phyloP scores from a whole-genome alignment of 495 filamentous ascomycete genomes.

The Parachaetomium inaequale region DNA sequence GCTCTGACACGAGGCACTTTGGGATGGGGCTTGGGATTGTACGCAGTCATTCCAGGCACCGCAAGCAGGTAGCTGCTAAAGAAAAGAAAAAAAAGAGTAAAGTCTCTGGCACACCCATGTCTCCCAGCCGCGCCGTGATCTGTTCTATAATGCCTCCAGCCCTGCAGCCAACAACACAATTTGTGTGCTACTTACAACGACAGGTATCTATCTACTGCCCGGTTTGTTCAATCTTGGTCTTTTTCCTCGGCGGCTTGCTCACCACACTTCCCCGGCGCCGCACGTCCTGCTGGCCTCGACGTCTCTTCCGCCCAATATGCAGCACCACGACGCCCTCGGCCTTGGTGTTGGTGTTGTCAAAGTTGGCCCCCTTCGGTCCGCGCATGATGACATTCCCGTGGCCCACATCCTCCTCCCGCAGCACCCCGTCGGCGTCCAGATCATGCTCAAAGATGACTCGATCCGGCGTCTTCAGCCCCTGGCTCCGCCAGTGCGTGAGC shows the following conservation, averaged over 20 bases:
- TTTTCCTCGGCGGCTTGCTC: background rate
- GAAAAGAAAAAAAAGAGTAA: constrained; percentile 29
- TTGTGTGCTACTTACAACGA: too few relatives aligned
- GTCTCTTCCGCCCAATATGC: background rate
- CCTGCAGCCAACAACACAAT: background rate
- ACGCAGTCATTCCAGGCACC: constrained; percentile 2
- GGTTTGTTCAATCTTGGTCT: background rate
- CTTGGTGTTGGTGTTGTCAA: background rate
- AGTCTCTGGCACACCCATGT: constrained; percentile 24
- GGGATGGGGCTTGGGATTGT: background rate
- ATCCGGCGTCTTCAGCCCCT: constrained; percentile 9
- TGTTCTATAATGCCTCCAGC: background rate
- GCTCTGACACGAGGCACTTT: background rate
- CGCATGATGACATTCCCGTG: constrained; percentile 4
- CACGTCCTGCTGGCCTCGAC: background rate
- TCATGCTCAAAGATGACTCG: constrained; percentile 28
- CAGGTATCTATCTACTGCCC: background rate
- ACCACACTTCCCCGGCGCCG: background rate
- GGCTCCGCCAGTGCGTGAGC: background rate
- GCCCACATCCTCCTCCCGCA: constrained; percentile 18
- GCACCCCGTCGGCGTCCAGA: constrained; percentile 5
- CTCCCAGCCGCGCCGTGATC: background rate
- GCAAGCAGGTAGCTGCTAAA: constrained; percentile 25
- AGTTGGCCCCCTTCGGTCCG: background rate
- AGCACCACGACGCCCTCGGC: background rate